A percentile compares a stretch with the other conserved stretches of the same genome.
Evolutionary conservation across 2,329 filamentous ascomycete species (phyloP).

Genomic region (Paecilomyces fulvus): DNA sequence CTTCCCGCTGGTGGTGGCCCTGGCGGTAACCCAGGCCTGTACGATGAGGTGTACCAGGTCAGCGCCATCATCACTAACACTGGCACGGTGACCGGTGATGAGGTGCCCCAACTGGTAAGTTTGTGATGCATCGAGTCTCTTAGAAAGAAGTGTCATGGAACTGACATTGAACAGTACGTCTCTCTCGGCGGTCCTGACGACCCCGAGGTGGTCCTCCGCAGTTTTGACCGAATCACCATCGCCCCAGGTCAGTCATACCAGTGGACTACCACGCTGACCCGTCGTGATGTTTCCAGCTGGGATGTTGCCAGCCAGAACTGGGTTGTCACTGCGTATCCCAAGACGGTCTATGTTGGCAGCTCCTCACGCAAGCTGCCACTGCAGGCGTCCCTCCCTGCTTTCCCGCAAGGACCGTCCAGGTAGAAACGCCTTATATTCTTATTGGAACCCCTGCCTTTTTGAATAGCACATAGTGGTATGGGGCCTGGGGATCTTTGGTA

Average conservation of each 20-base stretch:
- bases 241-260: slow-evolving; percentile 57
- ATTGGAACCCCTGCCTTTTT: too few species aligned
- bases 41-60: slow-evolving; percentile 42
- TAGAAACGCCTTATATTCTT: background rate
- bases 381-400: slow-evolving; percentile 24
- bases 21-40: slow-evolving; percentile 52
- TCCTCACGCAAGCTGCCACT: slow-evolving; percentile 51
- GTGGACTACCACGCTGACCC: slow-evolving; percentile 62
- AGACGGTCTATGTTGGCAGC: slow-evolving; percentile 53
- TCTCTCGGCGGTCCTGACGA: slow-evolving; percentile 71
- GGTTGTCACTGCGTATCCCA: slow-evolving; percentile 53
- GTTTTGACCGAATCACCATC: slow-evolving; percentile 71
- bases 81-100: slow-evolving; percentile 40
- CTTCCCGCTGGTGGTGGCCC: slow-evolving; percentile 50
- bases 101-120: slow-evolving; percentile 45
- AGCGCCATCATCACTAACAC: slow-evolving; percentile 45
- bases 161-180: slow-evolving; percentile 48
- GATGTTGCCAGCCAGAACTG: slow-evolving; percentile 73
- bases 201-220: slow-evolving; percentile 57
- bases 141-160: background rate
- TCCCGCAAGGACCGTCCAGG: background rate
- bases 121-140: background rate
- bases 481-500: background rate
- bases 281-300: slow-evolving; percentile 84
- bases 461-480: background rate